Evolutionary conservation across 768 basidiomycete species (phyloP).

Genomic region (Cystofilobasidium capitatum): DNA sequence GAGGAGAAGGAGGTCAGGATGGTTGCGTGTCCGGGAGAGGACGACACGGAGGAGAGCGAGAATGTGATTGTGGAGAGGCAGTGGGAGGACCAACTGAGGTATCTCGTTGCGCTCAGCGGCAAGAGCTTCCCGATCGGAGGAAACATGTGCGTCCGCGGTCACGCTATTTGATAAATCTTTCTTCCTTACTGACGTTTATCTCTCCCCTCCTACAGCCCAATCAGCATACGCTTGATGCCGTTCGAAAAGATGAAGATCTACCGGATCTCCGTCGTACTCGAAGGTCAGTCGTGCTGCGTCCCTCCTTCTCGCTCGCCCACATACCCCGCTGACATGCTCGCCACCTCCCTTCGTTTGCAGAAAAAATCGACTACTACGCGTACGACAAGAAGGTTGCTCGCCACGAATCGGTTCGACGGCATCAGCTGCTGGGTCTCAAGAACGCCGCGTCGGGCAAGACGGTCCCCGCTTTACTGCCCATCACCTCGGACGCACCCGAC

Average conservation of each 20-base stretch:
- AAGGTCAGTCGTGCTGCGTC: constrained; percentile 49
- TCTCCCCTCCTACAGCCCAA: constrained; percentile 42
- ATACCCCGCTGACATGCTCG: background rate
- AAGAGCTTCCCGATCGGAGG: constrained; percentile 77
- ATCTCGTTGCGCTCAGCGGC: constrained; percentile 62
- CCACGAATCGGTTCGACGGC: constrained; percentile 54
- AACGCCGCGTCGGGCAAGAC: constrained; percentile 36
- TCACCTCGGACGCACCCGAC: constrained; percentile 58
- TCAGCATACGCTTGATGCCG: constrained; percentile 72
- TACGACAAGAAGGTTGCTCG: constrained; percentile 58
- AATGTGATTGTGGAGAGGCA: constrained; percentile 74
- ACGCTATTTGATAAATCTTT: background rate
- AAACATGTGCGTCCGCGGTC: constrained; percentile 43
- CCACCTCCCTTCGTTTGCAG: constrained; percentile 42
- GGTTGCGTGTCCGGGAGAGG: constrained; percentile 65
- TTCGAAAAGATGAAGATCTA: constrained; percentile 73
- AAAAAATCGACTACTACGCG: constrained; percentile 71
- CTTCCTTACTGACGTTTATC: too few species aligned
- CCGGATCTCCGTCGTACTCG: constrained; percentile 60
- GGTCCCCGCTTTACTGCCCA: constrained; percentile 54
- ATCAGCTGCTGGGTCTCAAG: constrained; percentile 56
- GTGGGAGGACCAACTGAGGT: constrained; percentile 75
- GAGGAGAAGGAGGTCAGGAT: constrained; percentile 63
- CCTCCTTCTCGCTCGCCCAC: background rate
- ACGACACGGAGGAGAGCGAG: constrained; percentile 69